Evolutionary conservation across 2,329 filamentous ascomycete species (phyloP), one percentile per base, ranked within the genome.

Genomic region (Beauveria asiatica): DNA sequence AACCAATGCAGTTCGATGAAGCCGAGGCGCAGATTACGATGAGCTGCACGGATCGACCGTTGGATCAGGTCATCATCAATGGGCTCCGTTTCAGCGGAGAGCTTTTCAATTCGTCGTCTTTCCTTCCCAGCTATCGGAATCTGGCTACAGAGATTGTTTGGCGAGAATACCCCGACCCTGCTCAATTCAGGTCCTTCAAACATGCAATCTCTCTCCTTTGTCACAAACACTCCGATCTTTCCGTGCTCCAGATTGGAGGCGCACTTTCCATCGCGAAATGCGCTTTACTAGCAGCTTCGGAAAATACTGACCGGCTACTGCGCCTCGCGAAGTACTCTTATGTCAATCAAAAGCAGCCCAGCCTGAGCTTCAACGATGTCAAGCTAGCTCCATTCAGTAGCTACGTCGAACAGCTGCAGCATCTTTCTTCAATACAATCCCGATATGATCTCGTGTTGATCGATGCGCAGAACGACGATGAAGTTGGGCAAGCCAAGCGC

Each of bases 101-200:
- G 0, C 64, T 81, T 13, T 64, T 70, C 0, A 60, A 62, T 1
- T 63, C 69, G 3, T 64, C 70, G 0, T 62, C 67, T 1, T 83
- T 80, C 62, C 64, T 83, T 9, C 76, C 79, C 0, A 78, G 76
- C 25, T 74, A 81, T 63, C 76, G 75, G 37, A 77, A 77, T 21
- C 70, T 83, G 1, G 80, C 78, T 59, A 78, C 76, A 2, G 70
- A 80, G 62, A 71, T 83, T 53, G 63, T 73, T 2, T 83, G 80
- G 81, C 70, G 75, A 21, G 67, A 75, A 57, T 73, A 79, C 57
- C 64, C 69, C 7, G 59, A 64, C 2, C 72, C 67, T 10, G 62
- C 68, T 1, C 62, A 62, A 1, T 62, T 68, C 0, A 48, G 49
- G 1, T 62, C 63, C 8, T 57, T 73, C 8, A 55, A 57, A 1